phyloP scores from a whole-genome alignment of 306 rosid species.

The Oxytropis ochrocephala region DNA sequence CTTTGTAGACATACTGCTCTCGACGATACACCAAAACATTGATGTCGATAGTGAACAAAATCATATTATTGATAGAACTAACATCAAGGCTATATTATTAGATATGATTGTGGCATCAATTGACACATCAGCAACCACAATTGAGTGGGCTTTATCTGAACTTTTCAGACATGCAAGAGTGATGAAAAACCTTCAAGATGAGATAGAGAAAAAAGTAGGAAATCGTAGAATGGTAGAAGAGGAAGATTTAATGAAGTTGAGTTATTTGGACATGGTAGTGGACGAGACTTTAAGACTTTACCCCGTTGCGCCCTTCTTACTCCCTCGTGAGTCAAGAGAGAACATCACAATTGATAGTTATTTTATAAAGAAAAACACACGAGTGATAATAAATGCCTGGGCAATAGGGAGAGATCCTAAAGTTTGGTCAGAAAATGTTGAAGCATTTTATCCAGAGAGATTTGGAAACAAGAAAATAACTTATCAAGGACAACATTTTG shows the following conservation, averaged over 20 bases:
- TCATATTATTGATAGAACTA: not conserved
- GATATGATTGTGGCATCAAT: not conserved
- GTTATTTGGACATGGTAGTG: too few species aligned
- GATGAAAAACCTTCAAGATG: not conserved
- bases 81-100: not conserved
- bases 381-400: constrained; percentile 24
- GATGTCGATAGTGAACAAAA: not conserved
- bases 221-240: not conserved
- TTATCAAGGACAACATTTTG: not conserved
- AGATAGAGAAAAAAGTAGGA: not conserved
- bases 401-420: constrained; percentile 24
- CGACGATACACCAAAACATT: not conserved
- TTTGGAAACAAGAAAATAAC: constrained; percentile 1
- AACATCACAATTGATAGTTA: not conserved
- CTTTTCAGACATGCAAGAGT: not conserved
- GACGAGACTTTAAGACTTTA: too few species aligned
- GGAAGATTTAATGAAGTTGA: not conserved
- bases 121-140: not conserved
- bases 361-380: constrained; percentile 17
- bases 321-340: constrained; percentile 11
- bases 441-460: constrained; percentile 29
- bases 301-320: too few species aligned
- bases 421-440: constrained; percentile 18
- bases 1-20: constrained; percentile 19
- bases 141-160: not conserved